Evolutionary conservation across 208 protist species (phyloP).

Genomic region (Trypanosoma avium): DNA sequence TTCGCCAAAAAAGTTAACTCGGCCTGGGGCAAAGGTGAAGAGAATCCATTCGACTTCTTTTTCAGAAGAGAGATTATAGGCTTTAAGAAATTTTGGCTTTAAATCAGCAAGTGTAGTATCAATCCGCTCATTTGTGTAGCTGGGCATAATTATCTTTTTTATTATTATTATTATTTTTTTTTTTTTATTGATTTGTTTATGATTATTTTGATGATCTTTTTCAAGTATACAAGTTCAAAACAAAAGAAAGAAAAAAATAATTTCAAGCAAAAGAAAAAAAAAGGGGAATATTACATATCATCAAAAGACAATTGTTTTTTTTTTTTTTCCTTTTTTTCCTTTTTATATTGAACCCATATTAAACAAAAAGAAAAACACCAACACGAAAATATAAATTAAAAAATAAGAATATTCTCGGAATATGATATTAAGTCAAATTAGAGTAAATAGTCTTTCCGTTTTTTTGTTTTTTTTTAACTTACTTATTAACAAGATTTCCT

Average conservation of each 20-base stretch:
- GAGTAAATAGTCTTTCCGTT: too few species aligned
- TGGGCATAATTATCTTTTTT: conserved; percentile 27
- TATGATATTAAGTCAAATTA: too few species aligned
- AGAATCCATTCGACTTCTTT: conserved; percentile 49
- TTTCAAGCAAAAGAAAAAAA: conserved; percentile 16
- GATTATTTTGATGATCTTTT: too few species aligned
- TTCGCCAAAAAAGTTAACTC: conserved; percentile 87
- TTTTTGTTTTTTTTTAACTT: too few species aligned
- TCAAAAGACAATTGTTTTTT: too few species aligned
- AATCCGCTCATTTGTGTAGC: conserved; percentile 46
- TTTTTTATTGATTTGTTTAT: too few species aligned
- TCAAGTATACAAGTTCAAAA: conserved; percentile 18
- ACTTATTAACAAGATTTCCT: too few species aligned
- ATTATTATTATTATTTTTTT: conserved; percentile 1
- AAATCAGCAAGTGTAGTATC: conserved; percentile 35
- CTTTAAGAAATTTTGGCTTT: conserved; percentile 60
- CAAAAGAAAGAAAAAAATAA: conserved; percentile 5
- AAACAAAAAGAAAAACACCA: too few species aligned
- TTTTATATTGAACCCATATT: too few species aligned
- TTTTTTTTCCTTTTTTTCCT: too few species aligned
- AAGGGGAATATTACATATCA: not conserved
- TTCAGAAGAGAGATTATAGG: conserved; percentile 36
- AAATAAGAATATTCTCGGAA: too few species aligned
- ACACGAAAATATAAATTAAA: too few species aligned
- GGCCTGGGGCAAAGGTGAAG: conserved; percentile 63